phyloP scores from a whole-genome alignment of 495 filamentous ascomycete species.

The Extremus antarcticus region DNA sequence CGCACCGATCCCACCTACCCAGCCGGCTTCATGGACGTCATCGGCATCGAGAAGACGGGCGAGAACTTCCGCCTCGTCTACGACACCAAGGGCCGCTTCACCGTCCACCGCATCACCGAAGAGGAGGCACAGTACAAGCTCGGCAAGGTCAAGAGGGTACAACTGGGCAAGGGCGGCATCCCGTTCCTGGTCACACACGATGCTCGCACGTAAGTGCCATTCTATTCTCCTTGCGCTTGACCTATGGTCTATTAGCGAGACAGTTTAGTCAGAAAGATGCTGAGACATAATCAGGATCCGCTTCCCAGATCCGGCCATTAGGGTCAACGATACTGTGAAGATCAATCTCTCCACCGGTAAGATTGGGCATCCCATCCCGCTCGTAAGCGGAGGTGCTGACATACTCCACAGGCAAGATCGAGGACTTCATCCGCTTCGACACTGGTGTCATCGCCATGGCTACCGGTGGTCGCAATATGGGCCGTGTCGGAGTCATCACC shows the following conservation, averaged over 20 bases:
- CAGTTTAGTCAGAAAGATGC: slow-evolving; percentile 72
- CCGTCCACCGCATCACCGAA: slow-evolving; percentile 93
- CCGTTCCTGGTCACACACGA: slow-evolving; percentile 99
- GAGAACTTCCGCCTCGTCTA: slow-evolving; percentile 99
- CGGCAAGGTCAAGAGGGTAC: slow-evolving; percentile 97
- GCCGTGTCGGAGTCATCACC: slow-evolving; percentile 99
- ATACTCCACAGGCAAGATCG: slow-evolving; percentile 53
- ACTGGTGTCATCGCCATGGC: slow-evolving; percentile 95
- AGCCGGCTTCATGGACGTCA: slow-evolving; percentile 98
- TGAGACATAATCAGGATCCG: slow-evolving; percentile 61
- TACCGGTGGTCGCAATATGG: slow-evolving; percentile 98
- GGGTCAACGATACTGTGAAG: slow-evolving; percentile 99
- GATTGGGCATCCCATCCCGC: neutral
- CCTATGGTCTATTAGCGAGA: no score
- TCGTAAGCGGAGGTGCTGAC: slow-evolving; percentile 1
- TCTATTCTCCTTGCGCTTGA: no score
- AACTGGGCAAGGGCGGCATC: slow-evolving; percentile 97
- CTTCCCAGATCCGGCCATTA: slow-evolving; percentile 94
- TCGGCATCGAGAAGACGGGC: slow-evolving; percentile 97
- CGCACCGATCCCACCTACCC: slow-evolving; percentile 97
- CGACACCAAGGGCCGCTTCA: slow-evolving; percentile 99
- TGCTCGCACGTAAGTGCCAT: slow-evolving; percentile 96
- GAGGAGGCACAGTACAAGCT: slow-evolving; percentile 99
- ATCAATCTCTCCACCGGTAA: slow-evolving; percentile 82
- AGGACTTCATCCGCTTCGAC: slow-evolving; percentile 93